Evolutionary conservation across 2,329 filamentous ascomycete genomes (phyloP).

Genomic region (Fusarium lyarnte): DNA sequence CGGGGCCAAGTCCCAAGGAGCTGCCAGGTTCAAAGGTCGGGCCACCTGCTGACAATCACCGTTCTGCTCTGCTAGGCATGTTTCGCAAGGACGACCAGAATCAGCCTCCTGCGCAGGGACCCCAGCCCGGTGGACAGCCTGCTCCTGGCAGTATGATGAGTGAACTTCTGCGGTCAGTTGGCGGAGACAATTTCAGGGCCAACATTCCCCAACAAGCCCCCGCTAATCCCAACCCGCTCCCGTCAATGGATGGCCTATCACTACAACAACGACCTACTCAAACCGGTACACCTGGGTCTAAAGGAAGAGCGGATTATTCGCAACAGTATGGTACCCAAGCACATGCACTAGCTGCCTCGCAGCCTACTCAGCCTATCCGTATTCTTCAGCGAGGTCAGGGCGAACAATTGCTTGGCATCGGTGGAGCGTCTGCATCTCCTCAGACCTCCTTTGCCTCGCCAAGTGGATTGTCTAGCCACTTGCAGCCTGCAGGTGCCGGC

Average conservation of each 20-base stretch:
- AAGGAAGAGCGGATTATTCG: slow-evolving; percentile 25
- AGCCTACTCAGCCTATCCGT: slow-evolving; percentile 42
- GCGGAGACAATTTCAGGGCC: slow-evolving; percentile 8
- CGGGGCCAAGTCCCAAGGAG: slow-evolving; percentile 43
- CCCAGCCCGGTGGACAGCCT: slow-evolving; percentile 13
- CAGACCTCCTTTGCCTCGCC: slow-evolving; percentile 39
- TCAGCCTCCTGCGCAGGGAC: slow-evolving; percentile 7
- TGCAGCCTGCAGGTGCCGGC: slow-evolving; percentile 22
- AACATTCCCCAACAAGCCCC: slow-evolving; percentile 27
- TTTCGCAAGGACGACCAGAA: slow-evolving; percentile 57
- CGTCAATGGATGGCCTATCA: slow-evolving; percentile 38
- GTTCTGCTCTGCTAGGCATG: slow-evolving; percentile 61
- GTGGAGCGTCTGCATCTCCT: slow-evolving; percentile 27
- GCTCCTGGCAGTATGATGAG: slow-evolving; percentile 33
- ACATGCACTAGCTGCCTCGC: slow-evolving; percentile 5
- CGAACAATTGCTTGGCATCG: slow-evolving; percentile 34
- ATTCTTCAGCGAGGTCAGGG: slow-evolving; percentile 50
- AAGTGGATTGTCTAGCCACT: slow-evolving; percentile 30
- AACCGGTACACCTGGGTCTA: slow-evolving; percentile 20
- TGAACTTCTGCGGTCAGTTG: slow-evolving; percentile 32
- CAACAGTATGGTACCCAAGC: slow-evolving; percentile 27
- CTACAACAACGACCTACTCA: slow-evolving; percentile 27
- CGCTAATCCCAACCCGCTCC: slow-evolving; percentile 20
- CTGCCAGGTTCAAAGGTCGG: slow-evolving; percentile 42
- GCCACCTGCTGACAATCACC: slow-evolving; percentile 49